Evolutionary conservation across 441 rosid genomes (phyloP).

Genomic region (Raphanus hybrid): DNA sequence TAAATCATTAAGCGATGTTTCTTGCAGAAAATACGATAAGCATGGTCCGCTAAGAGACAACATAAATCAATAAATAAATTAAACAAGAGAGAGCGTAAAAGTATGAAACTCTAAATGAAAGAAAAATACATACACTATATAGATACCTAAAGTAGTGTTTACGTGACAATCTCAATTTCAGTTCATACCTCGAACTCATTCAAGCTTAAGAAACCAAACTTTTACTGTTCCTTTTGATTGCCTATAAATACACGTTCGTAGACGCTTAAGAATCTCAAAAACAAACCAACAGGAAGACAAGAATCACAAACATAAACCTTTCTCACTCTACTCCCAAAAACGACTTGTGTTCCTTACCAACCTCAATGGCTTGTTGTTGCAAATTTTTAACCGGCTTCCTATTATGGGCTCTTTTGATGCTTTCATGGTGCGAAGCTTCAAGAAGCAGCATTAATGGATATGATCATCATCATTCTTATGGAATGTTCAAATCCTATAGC

Average conservation of each 20-base stretch:
- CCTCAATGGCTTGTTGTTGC: constrained; percentile 26
- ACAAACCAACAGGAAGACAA: constrained; percentile 23
- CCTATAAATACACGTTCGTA: constrained; percentile 23
- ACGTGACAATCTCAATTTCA: constrained; percentile 39
- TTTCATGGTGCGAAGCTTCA: constrained; percentile 27
- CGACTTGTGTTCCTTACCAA: constrained; percentile 19
- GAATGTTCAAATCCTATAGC: constrained; percentile 6
- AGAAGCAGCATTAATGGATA: constrained; percentile 1
- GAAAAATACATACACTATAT: background rate
- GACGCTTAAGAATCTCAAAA: constrained; percentile 8
- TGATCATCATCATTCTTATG: constrained; percentile 9
- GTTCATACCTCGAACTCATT: constrained; percentile 37
- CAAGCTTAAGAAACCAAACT: constrained; percentile 25
- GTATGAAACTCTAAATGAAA: constrained; percentile 20
- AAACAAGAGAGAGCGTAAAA: constrained; percentile 19
- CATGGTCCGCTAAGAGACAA: constrained; percentile 36
- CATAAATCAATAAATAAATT: constrained; percentile 1
- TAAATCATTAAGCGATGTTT: constrained; percentile 42
- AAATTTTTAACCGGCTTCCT: background rate
- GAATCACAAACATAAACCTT: constrained; percentile 26
- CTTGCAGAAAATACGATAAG: constrained; percentile 41
- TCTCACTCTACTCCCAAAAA: constrained; percentile 9
- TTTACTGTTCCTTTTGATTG: constrained; percentile 16
- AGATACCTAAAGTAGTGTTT: constrained; percentile 11
- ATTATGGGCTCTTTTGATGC: constrained; percentile 16